These are phyloP conservation scores for Cordyceps cicadae DNA, from an alignment of 2,329 filamentous ascomycete species.

Conservation along the genomic window DNA sequence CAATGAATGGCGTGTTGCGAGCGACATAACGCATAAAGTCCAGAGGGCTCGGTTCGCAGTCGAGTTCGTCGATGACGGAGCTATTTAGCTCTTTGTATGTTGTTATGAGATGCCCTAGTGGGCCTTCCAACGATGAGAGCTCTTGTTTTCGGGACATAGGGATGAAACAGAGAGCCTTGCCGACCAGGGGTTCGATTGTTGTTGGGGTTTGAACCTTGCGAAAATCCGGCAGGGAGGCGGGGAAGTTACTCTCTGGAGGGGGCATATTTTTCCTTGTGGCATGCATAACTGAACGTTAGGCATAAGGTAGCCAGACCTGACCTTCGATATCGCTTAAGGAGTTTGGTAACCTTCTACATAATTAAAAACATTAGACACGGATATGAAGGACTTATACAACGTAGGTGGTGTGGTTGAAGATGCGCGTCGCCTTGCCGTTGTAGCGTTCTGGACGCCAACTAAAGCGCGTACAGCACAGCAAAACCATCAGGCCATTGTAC, in stretches of 20 bases:
- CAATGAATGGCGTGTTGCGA: slow-evolving; percentile 65
- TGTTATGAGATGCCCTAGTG: slow-evolving; percentile 45
- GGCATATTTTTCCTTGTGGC: too few species aligned
- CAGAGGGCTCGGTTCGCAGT: slow-evolving; percentile 60
- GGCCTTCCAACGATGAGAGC: background rate
- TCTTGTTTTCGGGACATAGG: background rate
- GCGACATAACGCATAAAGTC: slow-evolving; percentile 75
- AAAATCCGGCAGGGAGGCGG: background rate
- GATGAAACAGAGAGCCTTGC: background rate
- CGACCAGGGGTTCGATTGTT: background rate
- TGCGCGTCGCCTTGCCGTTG: too few species aligned
- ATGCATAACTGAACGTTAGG: too few species aligned
- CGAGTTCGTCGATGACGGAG: slow-evolving; percentile 49
- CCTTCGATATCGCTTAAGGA: too few species aligned
- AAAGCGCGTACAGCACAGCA: too few species aligned
- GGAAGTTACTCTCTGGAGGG: background rate
- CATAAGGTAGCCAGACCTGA: too few species aligned
- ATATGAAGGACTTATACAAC: too few species aligned
- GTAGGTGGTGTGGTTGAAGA: too few species aligned
- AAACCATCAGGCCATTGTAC: too few species aligned
- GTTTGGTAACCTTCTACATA: too few species aligned
- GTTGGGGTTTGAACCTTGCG: background rate
- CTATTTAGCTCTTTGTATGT: slow-evolving; percentile 69
- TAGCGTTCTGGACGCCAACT: too few species aligned
- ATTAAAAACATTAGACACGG: too few species aligned